Conservation (phyloP, 345 rosid species). For the Acer saccharum region DNA sequence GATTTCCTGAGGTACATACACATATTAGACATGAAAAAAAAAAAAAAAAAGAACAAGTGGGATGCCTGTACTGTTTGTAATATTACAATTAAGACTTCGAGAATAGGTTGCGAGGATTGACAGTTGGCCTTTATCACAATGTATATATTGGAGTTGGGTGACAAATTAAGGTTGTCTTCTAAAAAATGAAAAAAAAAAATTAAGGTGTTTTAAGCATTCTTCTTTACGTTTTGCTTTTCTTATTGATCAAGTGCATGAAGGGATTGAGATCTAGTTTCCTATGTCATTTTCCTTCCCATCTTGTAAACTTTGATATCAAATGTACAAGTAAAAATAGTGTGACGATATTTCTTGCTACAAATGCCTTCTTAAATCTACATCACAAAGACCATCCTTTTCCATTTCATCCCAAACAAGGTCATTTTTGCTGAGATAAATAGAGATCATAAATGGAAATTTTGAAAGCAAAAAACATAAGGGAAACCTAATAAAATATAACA, state of each 20-base stretch:
- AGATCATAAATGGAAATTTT: conserved; percentile 2
- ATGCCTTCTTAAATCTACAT: background rate
- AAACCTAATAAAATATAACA: background rate
- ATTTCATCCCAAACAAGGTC: conserved; percentile 26
- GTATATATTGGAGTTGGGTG: background rate
- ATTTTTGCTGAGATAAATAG: conserved; percentile 49
- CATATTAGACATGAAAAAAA: background rate
- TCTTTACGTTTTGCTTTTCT: background rate
- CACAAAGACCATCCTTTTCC: background rate
- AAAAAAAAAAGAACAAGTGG: background rate
- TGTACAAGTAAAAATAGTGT: background rate
- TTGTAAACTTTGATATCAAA: background rate
- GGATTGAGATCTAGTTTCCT: conserved; percentile 1
- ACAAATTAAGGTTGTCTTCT: background rate
- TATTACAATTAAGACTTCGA: background rate
- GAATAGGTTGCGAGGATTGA: background rate
- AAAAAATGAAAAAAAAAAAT: background rate
- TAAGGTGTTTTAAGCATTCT: background rate
- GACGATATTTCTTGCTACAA: background rate
- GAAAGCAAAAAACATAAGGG: background rate
- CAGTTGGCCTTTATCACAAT: no score
- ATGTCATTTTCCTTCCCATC: background rate
- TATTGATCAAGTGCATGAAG: background rate
- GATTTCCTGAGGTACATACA: background rate
- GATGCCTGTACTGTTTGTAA: background rate